Base-by-base conservation (phyloP, 768 basidiomycete species). In the Russula brevipes region DNA sequence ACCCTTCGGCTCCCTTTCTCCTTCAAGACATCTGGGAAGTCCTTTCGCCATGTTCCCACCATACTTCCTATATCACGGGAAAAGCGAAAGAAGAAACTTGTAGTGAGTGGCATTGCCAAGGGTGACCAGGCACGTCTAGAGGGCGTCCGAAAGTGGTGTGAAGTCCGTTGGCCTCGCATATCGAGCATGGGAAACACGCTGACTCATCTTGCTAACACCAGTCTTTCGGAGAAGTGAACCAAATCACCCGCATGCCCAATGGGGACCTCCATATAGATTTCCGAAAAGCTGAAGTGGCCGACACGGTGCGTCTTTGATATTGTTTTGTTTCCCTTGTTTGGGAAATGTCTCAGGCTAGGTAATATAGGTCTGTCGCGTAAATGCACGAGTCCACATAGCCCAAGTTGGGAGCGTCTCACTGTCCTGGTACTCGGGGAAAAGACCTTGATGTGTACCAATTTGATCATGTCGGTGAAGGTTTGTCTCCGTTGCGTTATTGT, bases 261-360 rank as follows among this genome's bases (percentile, higher is more conserved):
- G 87, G 86, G 49, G 89, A 91, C 73, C 74, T 91, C n/a, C 85
- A 89, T 69, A 79, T 91, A 54, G 83, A 86, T 69, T 91, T 90
- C 69, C 80, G 83, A 52, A 83, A 82, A 57, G 79, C 85, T 54
- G 89, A 91, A 61, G 89, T 91, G 10, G 89, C 89, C 24, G 89
- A 91, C 66, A 91, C 87, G 7, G 89, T 90, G 71, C 33, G 85
- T 78, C 55, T 55, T 60, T 11, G 35, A 35, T 44, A 30, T 10
- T 51, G 31, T 36, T 17, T 17, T 36, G 24, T 4, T 16, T 44
- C 17, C 39, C 33, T 14, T 31, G 57, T 16, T 50, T 14, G 7
- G 11, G 33, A 65, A 52, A 36, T 41, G 51, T 39, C 63, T 69
- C 44, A 68, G 68, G 68, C 60, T 70, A 30, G 16, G 35, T 61